Evolutionary conservation across 768 basidiomycete genomes (phyloP).

Genomic region (Pulveroboletus frians): DNA sequence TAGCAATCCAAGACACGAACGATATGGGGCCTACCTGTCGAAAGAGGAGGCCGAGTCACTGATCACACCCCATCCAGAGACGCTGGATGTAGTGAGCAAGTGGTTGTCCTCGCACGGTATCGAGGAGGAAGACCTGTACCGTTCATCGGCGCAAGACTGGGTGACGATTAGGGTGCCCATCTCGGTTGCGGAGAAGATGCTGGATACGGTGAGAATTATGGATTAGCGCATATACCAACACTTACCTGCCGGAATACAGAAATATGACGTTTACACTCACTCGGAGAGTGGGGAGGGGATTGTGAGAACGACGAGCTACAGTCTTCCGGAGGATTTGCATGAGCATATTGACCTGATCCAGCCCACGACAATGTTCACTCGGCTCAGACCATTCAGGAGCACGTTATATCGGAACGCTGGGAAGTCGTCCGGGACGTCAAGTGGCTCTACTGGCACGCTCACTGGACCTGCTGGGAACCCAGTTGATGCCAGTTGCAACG

Average conservation of each 20-base stretch:
- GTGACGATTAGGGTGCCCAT: conserved; percentile 56
- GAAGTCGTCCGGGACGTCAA: background rate
- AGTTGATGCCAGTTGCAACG: conserved; percentile 46
- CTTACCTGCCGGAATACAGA: conserved; percentile 31
- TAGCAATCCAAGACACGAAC: conserved; percentile 50
- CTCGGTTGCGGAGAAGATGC: conserved; percentile 58
- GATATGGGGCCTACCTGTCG: conserved; percentile 54
- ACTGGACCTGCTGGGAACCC: conserved; percentile 32
- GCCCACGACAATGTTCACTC: conserved; percentile 66
- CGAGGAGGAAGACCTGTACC: conserved; percentile 39
- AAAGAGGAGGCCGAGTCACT: conserved; percentile 62
- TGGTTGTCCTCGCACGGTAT: conserved; percentile 62
- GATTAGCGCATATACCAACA: background rate
- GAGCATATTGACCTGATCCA: conserved; percentile 63
- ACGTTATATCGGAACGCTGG: conserved; percentile 33
- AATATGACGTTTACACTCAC: conserved; percentile 61
- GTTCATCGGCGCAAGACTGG: conserved; percentile 70
- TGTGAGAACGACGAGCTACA: conserved; percentile 65
- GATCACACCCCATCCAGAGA: conserved; percentile 52
- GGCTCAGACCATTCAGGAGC: conserved; percentile 39
- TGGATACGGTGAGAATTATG: conserved; percentile 50
- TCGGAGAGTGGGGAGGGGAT: conserved; percentile 46
- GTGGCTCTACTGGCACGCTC: conserved; percentile 12
- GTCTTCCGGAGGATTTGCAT: conserved; percentile 54
- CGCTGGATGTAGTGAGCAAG: conserved; percentile 47